Base-by-base conservation (phyloP, 352 stramenopile genomes). In the Phytophthora pluvialis region DNA sequence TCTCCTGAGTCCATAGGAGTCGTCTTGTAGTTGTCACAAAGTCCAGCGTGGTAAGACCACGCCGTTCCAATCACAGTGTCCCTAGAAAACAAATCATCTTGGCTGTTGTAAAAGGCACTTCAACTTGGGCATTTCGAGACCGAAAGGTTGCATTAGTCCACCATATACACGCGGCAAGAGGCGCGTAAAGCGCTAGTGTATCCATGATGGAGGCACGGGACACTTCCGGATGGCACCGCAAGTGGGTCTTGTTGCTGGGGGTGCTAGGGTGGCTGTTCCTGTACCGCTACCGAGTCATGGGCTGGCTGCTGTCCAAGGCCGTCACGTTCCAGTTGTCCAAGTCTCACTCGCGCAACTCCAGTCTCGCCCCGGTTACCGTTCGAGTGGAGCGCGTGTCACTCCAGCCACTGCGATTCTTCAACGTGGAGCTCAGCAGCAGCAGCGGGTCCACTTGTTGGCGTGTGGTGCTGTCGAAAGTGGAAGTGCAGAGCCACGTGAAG, bases 221-320 rank as follows among this genome's bases (percentile, higher is more conserved):
- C 18, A 47, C 49, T 15, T 16, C 59, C 13, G 72, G 69, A 3
- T 90, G 83, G 83, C 78, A 89, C 21, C 80, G 72, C 59, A 90
- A 90, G 60, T 91, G 80, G 80, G 42, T 93, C 25, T 21, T 84
- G 28, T 59, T 91, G 10, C 28, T 72, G 4, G 50, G 64, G 0
- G 32, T 67, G 15, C 44, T 91, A 7, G 53, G 67, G 26, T 83
- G 70, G 72, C 38, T 80, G 25, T 91, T 86, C 53, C 71, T 91
- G 31, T 77, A 78, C 43, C 75, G 84, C 11, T 91, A 80, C 42
- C 80, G 80, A 15, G 50, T 87, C 21, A 68, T 90, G 60, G 78
- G 81, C 3, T 73, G 67, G 64, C 33, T 87, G 28, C 40, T 91
- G 13, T 86, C 78, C 5, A 79, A 81, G 35, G 56, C 55, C 1